Base-by-base conservation (phyloP, 495 filamentous ascomycete genomes). In the Aspergillus sparsus region DNA sequence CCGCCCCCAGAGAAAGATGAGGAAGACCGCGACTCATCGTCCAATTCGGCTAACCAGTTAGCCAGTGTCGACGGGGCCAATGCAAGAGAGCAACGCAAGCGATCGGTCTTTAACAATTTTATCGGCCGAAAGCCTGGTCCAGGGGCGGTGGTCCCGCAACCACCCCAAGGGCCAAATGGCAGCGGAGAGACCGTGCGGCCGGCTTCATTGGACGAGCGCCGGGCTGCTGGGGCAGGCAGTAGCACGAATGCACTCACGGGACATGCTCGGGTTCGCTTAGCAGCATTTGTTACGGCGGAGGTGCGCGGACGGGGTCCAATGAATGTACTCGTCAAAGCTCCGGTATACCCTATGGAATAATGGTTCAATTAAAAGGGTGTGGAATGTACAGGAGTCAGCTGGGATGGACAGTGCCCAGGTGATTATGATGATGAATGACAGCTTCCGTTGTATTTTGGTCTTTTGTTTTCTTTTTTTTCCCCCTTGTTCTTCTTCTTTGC, bases 321-420 rank as follows among this genome's bases (percentile, higher is more conserved):
- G 64, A 91, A 88, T 70, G 88, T 97, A 54, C 74, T 98, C 67
- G 80, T 88, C 16, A 96, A 96, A 77, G 89, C 94, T 41, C 92
- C 95, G 13, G 90, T 97, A n/a, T 98, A 89, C 85, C 76, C 82
- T 32, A 66, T 88, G 15, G 79, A 77, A 57, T 82, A 60, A 62
- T 42, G 34, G 27, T 11, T 18, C 37, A 7, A 10, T 1, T 27
- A 27, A 27, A 27, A 27, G 21, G 21, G 3, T 27, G 21, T 3
- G 21, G 21, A 27, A 27, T 27, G 21, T 27, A 27, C 21, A 27
- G 21, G 21, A 27, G 21, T 3, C 21, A 27, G 1, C 21, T 27
- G 21, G 21, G 21, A 27, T 47, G 44, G n/a, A 47, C 16, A 47
- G 12, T 47, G 44, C 27, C 16, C 44, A 47, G 44, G 8, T 47